Conservation (phyloP, 2,329 filamentous ascomycete species). For the Xylariaceae sp. region DNA sequence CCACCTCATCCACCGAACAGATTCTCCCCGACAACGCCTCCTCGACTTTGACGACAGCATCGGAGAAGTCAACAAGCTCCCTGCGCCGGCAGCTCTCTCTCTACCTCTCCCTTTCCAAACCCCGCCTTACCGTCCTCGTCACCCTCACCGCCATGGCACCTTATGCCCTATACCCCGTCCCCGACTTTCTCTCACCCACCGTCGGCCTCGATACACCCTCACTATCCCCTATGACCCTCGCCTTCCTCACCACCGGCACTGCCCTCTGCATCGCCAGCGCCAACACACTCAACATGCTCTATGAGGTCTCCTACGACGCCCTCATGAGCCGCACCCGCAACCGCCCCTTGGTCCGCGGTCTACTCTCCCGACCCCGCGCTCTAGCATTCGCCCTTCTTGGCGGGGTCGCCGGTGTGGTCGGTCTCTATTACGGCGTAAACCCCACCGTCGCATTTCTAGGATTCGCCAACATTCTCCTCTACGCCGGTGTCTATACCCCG, state of each 20-base stretch:
- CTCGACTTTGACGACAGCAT: conserved; percentile 50
- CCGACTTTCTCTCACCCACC: conserved; percentile 72
- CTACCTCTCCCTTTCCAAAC: conserved; percentile 90
- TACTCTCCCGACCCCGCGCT: conserved; percentile 69
- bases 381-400: conserved; percentile 74
- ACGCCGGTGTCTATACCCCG: conserved; percentile 89
- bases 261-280: conserved; percentile 85
- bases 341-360: conserved; percentile 76
- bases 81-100: conserved; percentile 67
- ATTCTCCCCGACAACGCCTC: conserved; percentile 49
- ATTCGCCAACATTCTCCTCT: conserved; percentile 78
- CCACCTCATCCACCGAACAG: conserved; percentile 13
- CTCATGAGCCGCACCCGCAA: conserved; percentile 93
- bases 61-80: conserved; percentile 46
- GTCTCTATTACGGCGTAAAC: conserved; percentile 87
- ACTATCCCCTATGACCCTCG: conserved; percentile 81
- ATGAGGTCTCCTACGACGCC: conserved; percentile 85
- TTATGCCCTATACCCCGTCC: conserved; percentile 90
- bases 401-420: conserved; percentile 63
- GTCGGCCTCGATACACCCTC: conserved; percentile 65
- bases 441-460: conserved; percentile 87
- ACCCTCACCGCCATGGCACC: conserved; percentile 86
- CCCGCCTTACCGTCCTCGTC: conserved; percentile 85
- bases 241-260: conserved; percentile 88
- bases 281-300: conserved; percentile 95